phyloP scores from a whole-genome alignment of 2,329 filamentous ascomycete species.

The Zalaria obscura region DNA sequence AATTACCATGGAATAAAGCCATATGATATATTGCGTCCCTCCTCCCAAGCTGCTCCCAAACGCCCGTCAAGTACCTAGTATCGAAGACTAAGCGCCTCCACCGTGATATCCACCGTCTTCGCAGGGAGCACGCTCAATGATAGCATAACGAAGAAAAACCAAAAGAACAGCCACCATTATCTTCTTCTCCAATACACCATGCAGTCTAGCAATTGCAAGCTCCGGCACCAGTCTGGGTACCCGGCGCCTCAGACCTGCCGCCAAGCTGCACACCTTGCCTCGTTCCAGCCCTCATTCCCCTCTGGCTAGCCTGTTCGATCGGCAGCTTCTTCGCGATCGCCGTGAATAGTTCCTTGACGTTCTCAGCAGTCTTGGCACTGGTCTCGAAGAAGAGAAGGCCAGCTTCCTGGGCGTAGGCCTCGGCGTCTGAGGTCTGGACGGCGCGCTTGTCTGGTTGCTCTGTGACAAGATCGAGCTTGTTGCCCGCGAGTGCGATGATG shows the following conservation, averaged over 20 bases:
- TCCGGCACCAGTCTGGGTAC: conserved; percentile 40
- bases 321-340: conserved; percentile 96
- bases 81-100: too few relatives aligned
- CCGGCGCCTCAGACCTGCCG: conserved; percentile 45
- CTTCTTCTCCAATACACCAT: not conserved
- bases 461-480: conserved; percentile 92
- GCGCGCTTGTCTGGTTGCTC: conserved; percentile 94
- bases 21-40: too few relatives aligned
- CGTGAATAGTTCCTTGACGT: conserved; percentile 90
- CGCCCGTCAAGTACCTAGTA: too few relatives aligned
- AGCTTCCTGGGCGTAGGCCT: conserved; percentile 87
- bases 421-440: conserved; percentile 75
- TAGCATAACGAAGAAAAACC: not conserved
- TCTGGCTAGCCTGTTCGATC: conserved; percentile 86
- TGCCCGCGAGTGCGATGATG: conserved; percentile 93
- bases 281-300: conserved; percentile 56
- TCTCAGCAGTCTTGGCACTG: conserved; percentile 92
- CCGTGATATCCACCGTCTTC: too few relatives aligned
- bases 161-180: not conserved
- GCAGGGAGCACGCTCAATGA: not conserved
- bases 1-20: too few relatives aligned
- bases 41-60: too few relatives aligned
- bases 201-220: conserved; percentile 48
- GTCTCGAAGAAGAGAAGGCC: conserved; percentile 97
- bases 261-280: conserved; percentile 54